Evolutionary conservation across 352 stramenopile species (phyloP), one percentile per base, ranked within the genome.

Genomic region (Pythium vanterpoolii): DNA sequence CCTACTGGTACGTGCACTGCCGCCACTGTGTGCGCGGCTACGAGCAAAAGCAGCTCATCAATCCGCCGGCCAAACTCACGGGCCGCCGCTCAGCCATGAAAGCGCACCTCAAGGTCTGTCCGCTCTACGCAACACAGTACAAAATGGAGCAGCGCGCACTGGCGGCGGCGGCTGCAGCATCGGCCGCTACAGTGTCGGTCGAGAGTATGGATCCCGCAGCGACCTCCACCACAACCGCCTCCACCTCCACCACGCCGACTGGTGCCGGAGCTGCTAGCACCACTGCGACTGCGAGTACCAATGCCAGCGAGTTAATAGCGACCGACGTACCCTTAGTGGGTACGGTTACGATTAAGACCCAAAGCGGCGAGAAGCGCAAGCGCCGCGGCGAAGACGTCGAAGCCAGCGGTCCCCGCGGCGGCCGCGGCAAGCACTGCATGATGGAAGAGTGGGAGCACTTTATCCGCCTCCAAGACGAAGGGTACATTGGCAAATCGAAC

Each of bases 391-490:
- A 71, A 30, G 51, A 66, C 28, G 43, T 61, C 39, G 70, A 83
- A 60, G 68, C 61, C 28, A 62, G 67, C 26, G 68, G 71, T 19
- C 58, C 69, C 8, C 75, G 72, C 18, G 76, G 77, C 26, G 77
- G 77, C 2, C 77, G 80, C 36, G 77, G 80, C 58, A 89, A 87
- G 60, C 77, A 89, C 71, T 89, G 80, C 64, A 81, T 90, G 67
- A 90, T 93, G 77, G 83, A 89, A 48, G 83, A 93, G 57, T 93
- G 83, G 83, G 68, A 76, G 36, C 80, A 93, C 59, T 93, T 90
- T 50, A 79, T 73, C 40, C 80, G 83, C 0, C 69, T 93, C 39
- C 73, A 88, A 56, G 74, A 89, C 30, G 77, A 89, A 56, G 83
- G 80, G 19, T 93, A 88, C 71, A 89, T 93, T 63, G 80, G 77